Conservation (phyloP, 768 basidiomycete genomes). For the Boletellus ananas region DNA sequence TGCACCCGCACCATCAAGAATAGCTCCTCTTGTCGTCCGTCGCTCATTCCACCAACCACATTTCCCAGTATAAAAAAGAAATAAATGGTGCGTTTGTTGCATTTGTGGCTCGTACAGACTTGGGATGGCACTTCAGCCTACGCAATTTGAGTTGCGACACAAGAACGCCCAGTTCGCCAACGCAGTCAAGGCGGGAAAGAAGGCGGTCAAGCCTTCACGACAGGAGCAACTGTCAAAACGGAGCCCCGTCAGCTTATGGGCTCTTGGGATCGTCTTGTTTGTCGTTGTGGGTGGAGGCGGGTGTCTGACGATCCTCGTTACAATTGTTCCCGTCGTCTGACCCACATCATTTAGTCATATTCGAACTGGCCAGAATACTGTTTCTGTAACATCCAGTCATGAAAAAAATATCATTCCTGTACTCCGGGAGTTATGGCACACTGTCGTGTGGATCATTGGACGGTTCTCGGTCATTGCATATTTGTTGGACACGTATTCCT, state of each 20-base stretch:
- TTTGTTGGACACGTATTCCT: conserved; percentile 9
- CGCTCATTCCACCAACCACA: conserved; percentile 25
- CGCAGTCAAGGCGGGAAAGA: conserved; percentile 71
- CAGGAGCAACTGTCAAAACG: conserved; percentile 67
- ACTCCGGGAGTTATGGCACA: neutral
- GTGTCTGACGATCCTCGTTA: conserved; percentile 22
- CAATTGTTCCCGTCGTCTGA: conserved; percentile 4
- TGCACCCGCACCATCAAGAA: neutral
- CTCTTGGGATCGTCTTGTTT: conserved; percentile 68
- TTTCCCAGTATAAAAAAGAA: neutral
- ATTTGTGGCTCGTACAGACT: neutral
- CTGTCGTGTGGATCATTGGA: conserved; percentile 3
- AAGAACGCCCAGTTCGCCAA: conserved; percentile 79
- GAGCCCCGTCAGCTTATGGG: conserved; percentile 74
- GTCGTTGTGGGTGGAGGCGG: conserved; percentile 78
- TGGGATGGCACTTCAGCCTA: conserved; percentile 46
- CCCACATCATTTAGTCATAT: conserved; percentile 50
- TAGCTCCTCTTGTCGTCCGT: conserved; percentile 9
- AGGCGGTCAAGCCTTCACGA: conserved; percentile 65
- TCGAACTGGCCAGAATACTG: conserved; percentile 63
- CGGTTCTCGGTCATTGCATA: conserved; percentile 8
- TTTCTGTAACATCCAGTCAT: conserved; percentile 46
- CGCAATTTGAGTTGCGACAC: conserved; percentile 77
- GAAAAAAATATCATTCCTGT: conserved; percentile 1
- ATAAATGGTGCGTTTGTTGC: conserved; percentile 31